phyloP scores from a whole-genome alignment of 2,329 filamentous ascomycete genomes.

The Cercospora sp. region DNA sequence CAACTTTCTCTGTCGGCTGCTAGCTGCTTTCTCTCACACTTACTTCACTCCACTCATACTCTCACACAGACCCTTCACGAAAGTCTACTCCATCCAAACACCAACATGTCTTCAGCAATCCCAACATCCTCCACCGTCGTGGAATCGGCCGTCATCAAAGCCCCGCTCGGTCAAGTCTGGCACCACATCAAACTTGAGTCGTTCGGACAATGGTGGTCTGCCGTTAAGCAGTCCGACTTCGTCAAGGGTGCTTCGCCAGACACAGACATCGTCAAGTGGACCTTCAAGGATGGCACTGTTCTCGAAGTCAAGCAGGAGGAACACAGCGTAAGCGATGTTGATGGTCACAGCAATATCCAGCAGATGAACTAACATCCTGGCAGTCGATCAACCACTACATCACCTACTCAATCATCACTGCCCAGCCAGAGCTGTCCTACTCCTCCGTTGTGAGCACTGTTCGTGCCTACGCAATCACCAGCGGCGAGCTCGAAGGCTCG shows the following conservation, averaged over 20 bases:
- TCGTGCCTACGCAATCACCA: slow-evolving; percentile 65
- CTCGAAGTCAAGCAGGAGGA: slow-evolving; percentile 75
- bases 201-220: slow-evolving; percentile 67
- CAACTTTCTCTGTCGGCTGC: neutral
- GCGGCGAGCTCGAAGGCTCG: slow-evolving; percentile 62
- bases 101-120: slow-evolving; percentile 45
- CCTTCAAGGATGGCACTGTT: slow-evolving; percentile 68
- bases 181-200: slow-evolving; percentile 73
- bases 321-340: slow-evolving; percentile 60
- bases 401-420: slow-evolving; percentile 70
- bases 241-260: slow-evolving; percentile 53
- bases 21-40: neutral
- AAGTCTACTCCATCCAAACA: slow-evolving; percentile 2
- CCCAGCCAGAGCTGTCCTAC: slow-evolving; percentile 65
- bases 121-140: slow-evolving; percentile 67
- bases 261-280: slow-evolving; percentile 63
- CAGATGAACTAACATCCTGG: neutral
- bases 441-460: slow-evolving; percentile 68
- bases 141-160: slow-evolving; percentile 68
- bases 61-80: neutral
- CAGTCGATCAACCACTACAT: slow-evolving; percentile 73
- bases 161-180: slow-evolving; percentile 67
- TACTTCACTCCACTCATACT: neutral
- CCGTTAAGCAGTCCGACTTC: slow-evolving; percentile 61
- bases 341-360: neutral